Evolutionary conservation across 805 yeast species (phyloP), one percentile per base, ranked within the genome.

Genomic region (Dipodascus albidus): DNA sequence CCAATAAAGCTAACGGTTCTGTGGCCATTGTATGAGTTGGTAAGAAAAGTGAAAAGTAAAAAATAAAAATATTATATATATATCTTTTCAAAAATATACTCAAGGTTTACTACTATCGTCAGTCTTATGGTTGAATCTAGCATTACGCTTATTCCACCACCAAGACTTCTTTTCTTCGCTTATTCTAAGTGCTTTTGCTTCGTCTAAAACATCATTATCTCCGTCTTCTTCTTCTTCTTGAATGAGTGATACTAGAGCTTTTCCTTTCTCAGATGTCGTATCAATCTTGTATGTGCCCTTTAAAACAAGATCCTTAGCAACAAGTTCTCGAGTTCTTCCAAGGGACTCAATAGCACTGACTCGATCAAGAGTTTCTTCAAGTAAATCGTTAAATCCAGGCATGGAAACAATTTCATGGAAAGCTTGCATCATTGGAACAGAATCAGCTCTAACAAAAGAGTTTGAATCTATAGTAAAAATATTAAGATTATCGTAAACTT

Each of bases 341-440:
- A 87, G 70, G 0, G 87, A 77, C 67, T 87, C 95, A 50, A 87
- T 87, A 23, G 81, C 91, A 2, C 78, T 75, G 1, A 87, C 85
- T 50, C 95, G 70, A 52, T 81, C 79, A 8, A 79, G 67, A 0
- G 91, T 82, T 51, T 83, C 85, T 17, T 77, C 75, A 24, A 87
- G 67, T 21, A 86, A 68, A 54, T 81, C 76, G 48, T 83, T 82
- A 58, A 87, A 87, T 6, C 83, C 85, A 0, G 87, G 85, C 66
- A 79, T 81, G 2, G 78, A 70, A 1, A 83, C 82, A 51, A 87
- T 83, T 63, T 87, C 95, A 55, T 85, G 79, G 64, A 87, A 87
- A 3, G 91, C 95, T 59, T 90, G 76, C 95, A 87, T 85, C 95
- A 87, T 86, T 1, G 91, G 90, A 1, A 85, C 84, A 6, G 87